Conservation (phyloP, 164 flowering plant species). For the Vitis riparia region DNA sequence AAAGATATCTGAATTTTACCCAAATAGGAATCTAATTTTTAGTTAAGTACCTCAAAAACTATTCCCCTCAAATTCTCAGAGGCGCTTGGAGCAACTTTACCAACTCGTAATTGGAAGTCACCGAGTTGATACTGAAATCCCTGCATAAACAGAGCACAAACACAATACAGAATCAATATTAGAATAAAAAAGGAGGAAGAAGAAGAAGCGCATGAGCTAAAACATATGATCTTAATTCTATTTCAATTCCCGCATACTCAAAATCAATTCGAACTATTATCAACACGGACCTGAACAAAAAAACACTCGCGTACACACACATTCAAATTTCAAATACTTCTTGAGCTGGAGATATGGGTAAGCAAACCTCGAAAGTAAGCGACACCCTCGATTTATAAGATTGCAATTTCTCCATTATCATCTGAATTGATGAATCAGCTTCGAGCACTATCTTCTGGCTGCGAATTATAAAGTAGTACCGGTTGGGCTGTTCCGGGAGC, state of each 20-base stretch:
- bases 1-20: background rate
- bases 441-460: conserved; percentile 63
- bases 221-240: too few relatives aligned
- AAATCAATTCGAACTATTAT: too few relatives aligned
- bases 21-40: background rate
- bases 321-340: too few relatives aligned
- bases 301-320: too few relatives aligned
- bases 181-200: background rate
- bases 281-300: too few relatives aligned
- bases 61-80: conserved; percentile 84
- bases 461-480: conserved; percentile 66
- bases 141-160: conserved; percentile 25
- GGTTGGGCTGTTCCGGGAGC: conserved; percentile 74
- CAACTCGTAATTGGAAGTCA: conserved; percentile 84
- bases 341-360: background rate
- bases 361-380: conserved; percentile 67
- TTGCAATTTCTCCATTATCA: conserved; percentile 84
- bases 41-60: conserved; percentile 78
- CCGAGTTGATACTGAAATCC: conserved; percentile 87
- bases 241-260: too few relatives aligned
- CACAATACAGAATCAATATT: background rate
- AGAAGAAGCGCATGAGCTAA: too few relatives aligned
- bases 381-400: conserved; percentile 74
- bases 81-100: conserved; percentile 66
- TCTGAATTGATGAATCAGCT: conserved; percentile 72